Evolutionary conservation across 495 filamentous ascomycete species (phyloP).

Genomic region (Trichodelitschia bisporula): DNA sequence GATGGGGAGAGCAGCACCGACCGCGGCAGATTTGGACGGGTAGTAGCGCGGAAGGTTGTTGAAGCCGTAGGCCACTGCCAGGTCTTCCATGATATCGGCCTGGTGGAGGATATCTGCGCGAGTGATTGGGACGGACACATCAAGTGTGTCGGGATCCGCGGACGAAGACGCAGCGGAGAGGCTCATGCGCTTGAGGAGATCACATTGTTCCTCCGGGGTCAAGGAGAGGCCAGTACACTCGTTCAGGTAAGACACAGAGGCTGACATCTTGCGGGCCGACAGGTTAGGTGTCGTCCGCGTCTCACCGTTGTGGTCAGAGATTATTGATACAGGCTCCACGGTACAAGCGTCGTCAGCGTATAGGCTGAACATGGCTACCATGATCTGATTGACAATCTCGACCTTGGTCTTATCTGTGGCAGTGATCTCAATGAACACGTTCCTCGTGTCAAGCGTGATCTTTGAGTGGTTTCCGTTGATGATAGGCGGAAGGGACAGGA

Average conservation of each 20-base stretch:
- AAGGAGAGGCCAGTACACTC: constrained; percentile 62
- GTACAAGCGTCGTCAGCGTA: constrained; percentile 79
- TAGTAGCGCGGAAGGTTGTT: constrained; percentile 71
- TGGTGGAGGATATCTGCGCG: constrained; percentile 89
- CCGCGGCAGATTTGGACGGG: constrained; percentile 58
- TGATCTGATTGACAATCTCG: constrained; percentile 80
- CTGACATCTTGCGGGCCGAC: constrained; percentile 44
- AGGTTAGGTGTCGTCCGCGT: constrained; percentile 61
- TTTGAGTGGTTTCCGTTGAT: constrained; percentile 96
- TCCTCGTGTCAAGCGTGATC: constrained; percentile 68
- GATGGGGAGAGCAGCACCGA: constrained; percentile 67
- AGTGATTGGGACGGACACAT: constrained; percentile 64
- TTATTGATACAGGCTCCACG: constrained; percentile 74
- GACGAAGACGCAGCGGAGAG: constrained; percentile 47
- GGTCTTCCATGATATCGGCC: constrained; percentile 96
- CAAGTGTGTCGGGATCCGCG: constrained; percentile 33
- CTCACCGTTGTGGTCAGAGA: constrained; percentile 73
- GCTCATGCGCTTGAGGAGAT: constrained; percentile 66
- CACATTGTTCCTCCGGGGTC: constrained; percentile 43
- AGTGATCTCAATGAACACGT: constrained; percentile 92
- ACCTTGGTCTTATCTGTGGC: constrained; percentile 94
- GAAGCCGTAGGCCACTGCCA: constrained; percentile 88
- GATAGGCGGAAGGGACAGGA: constrained; percentile 88
- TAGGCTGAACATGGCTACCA: constrained; percentile 91
- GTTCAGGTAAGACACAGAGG: constrained; percentile 81